Base-by-base conservation (phyloP, 768 basidiomycete genomes). In the Lentinula raphanica region DNA sequence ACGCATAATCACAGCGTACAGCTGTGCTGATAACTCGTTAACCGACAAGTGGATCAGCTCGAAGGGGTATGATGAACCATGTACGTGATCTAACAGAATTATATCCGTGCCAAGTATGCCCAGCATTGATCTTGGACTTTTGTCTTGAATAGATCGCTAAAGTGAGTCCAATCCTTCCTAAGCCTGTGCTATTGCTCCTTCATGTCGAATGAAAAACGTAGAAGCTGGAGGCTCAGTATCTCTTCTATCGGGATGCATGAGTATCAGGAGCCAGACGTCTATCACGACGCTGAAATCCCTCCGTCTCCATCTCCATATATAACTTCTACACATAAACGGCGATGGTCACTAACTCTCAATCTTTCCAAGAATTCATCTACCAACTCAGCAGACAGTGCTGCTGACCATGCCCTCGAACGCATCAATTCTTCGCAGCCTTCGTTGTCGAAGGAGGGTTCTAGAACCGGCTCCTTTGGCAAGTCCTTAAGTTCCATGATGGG, bases 401-500 rank as follows among this genome's bases (percentile, higher is more conserved):
- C 23, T 44, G 54, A 40, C 6, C 54, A 80, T 67, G 81, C 79
- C 36, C 75, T 86, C 49, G 80, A 83, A 51, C 82, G 75, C 60
- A 71, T 74, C 54, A 68, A 54, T 63, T 70, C 74, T 59, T 64
- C 71, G 51, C 68, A 71, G 64, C 55, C 61, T 67, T 60, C 58
- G 69, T 59, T 68, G 8, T 63, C 13, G 17, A 67, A 58, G 49
- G 75, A 70, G 62, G 54, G 39, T 23, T 56, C 54, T 5, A 62
- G 65, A 13, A 67, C 73, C 11, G 79, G 79, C 36, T 81, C 85
- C 0, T 87, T 88, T 65, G 76, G 81, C 56, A 84, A 82, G 63
- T 80, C 88, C 0, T 76, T 92, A 58, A 84, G 80, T 61, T 79
- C 78, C 32, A 85, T 90, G 84, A 86, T 90, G 73, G 84, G 83